A percentile compares a stretch with the other conserved stretches of the same genome.
Evolutionary conservation across 352 stramenopile genomes (phyloP).

Genomic region (Pythium plurisporium): DNA sequence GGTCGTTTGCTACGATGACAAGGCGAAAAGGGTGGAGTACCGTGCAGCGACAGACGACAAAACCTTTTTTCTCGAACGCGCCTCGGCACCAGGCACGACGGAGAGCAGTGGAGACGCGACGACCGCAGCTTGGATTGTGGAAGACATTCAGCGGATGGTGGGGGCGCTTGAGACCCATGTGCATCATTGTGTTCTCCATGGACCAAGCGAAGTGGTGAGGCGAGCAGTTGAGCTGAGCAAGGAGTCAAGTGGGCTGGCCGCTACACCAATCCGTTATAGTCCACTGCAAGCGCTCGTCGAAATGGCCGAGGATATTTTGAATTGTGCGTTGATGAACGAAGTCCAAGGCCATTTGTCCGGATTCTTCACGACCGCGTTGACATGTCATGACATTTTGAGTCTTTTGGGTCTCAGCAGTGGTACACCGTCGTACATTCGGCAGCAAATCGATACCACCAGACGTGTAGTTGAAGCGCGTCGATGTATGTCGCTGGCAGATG

Average conservation of each 20-base stretch:
- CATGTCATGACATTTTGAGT: conserved; percentile 3
- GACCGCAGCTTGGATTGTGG: not conserved
- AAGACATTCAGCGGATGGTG: not conserved
- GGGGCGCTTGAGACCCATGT: not conserved
- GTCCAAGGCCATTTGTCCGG: not conserved
- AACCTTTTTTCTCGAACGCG: conserved; percentile 9
- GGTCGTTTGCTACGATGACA: not conserved
- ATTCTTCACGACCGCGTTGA: not conserved
- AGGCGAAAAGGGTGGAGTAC: not conserved
- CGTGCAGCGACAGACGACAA: not conserved
- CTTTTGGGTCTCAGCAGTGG: not conserved
- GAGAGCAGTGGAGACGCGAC: not conserved
- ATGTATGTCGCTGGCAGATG: conserved; percentile 1
- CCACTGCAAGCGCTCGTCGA: not conserved
- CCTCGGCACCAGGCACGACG: not conserved
- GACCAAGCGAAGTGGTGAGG: not conserved
- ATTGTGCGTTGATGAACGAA: not conserved
- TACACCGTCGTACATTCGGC: not conserved
- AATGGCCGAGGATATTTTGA: conserved; percentile 2
- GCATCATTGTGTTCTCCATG: not conserved
- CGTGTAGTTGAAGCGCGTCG: not conserved
- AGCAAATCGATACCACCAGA: not conserved
- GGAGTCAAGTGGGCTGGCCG: not conserved
- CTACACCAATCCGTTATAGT: not conserved
- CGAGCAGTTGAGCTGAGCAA: not conserved